Evolutionary conservation across 257 asterid species (phyloP), one percentile per base, ranked within the genome.

Genomic region (Solanum microdontum): DNA sequence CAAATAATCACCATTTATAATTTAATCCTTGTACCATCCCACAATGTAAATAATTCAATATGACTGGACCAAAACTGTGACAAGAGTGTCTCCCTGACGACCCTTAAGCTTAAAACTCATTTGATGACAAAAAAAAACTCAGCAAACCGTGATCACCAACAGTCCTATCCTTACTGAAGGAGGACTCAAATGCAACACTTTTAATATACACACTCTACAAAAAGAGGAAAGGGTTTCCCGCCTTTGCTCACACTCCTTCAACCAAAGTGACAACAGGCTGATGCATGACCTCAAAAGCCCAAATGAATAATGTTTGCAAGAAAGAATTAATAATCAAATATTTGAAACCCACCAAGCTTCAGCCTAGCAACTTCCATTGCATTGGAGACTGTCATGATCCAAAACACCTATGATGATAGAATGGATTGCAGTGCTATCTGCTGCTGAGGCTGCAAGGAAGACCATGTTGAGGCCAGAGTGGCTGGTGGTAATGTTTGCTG

Each of bases 391-490:
- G 85, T 45, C 19, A 17, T 17, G 69, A 64, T 80, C 43, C 85
- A 48, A 34, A 11, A 33, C 66, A 74, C 85, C 85, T 93, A 95
- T 23, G 94, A 91, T 17, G 98, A 93, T 15, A 96, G 93, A 79
- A 95, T 94, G 34, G 99, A 92, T 88, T 95, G 99, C 91, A 96
- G 60, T 1, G 96, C 97, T 32, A 94, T 95, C 88, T 91, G 98
- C 92, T 95, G 99, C 89, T 95, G 99, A 82, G 99, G 99, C 92
- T 94, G 98, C 91, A 96, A 92, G 83, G 97, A 93, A 28, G 98
- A 93, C 98, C 96, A 96, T 19, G 98, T 93, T 1, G 99, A 94
- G 84, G 98, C 98, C 80, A 94, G 92, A 23, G 94, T 90, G 32
- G 98, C 87, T 62, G 99, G 99, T 82, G 99, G 98, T 23, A 96